These are phyloP conservation scores for Monosporascus ibericus DNA, from an alignment of 2,329 filamentous ascomycete genomes.

Conservation along the genomic window DNA sequence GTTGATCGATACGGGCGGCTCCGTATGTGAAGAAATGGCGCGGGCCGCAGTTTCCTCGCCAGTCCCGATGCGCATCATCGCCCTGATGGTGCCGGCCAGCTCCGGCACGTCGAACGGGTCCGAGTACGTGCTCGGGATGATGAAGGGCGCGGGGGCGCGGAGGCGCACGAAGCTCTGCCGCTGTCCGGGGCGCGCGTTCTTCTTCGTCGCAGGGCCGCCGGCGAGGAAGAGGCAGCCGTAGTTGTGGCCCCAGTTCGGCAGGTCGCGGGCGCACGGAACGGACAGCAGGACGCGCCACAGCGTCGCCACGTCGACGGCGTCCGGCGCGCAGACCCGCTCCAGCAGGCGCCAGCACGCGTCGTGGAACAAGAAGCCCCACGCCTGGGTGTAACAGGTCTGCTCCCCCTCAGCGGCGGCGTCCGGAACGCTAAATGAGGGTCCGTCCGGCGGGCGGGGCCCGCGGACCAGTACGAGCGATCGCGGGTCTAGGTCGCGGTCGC, in stretches of 20 bases:
- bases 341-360: slow-evolving; percentile 20
- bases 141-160: slow-evolving; percentile 7
- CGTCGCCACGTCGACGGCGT: slow-evolving; percentile 12
- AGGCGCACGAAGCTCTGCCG: slow-evolving; percentile 7
- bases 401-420: neutral
- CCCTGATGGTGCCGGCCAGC: slow-evolving; percentile 8
- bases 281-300: slow-evolving; percentile 20
- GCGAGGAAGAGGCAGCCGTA: slow-evolving; percentile 17
- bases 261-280: slow-evolving; percentile 12
- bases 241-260: slow-evolving; percentile 21
- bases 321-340: slow-evolving; percentile 16
- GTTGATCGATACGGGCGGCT: neutral
- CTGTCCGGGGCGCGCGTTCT: neutral
- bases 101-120: slow-evolving; percentile 19
- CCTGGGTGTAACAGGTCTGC: slow-evolving; percentile 6
- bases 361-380: slow-evolving; percentile 21
- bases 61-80: slow-evolving; percentile 3
- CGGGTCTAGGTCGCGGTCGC: slow-evolving; percentile 9
- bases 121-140: slow-evolving; percentile 17
- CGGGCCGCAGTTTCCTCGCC: neutral
- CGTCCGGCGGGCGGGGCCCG: slow-evolving; percentile 10
- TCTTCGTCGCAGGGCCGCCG: slow-evolving; percentile 3
- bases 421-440: neutral
- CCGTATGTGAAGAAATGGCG: neutral
- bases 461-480: slow-evolving; percentile 12